Percentiles rank a stretch among this genome's conserved stretches.
phyloP scores from a whole-genome alignment of 495 filamentous ascomycete genomes.

The Cercophora scortea region DNA sequence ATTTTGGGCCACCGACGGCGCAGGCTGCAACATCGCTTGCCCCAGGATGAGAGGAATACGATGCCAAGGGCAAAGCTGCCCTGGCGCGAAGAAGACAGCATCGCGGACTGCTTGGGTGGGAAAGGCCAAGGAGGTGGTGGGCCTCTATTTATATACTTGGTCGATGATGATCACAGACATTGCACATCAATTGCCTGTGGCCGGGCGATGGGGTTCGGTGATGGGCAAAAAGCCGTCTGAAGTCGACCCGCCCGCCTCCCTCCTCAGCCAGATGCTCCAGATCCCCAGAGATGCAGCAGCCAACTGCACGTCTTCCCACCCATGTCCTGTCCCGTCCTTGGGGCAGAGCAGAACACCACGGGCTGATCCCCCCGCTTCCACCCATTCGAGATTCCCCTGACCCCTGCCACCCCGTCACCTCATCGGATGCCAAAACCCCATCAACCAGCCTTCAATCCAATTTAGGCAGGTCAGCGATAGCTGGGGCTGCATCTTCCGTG shows the following conservation, averaged over 20 bases:
- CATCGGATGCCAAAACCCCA: constrained; percentile 16
- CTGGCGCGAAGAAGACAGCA: not conserved
- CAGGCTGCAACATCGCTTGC: constrained; percentile 4
- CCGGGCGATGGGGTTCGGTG: too few relatives aligned
- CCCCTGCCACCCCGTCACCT: constrained; percentile 15
- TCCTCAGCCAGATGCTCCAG: not conserved
- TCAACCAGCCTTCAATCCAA: constrained; percentile 24
- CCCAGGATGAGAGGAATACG: not conserved
- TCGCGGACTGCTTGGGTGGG: not conserved
- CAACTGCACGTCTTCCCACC: not conserved
- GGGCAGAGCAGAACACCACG: too few relatives aligned
- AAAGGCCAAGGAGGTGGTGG: not conserved
- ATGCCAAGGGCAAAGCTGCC: not conserved
- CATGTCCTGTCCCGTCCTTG: too few relatives aligned
- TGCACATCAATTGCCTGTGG: too few relatives aligned
- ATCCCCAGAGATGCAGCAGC: not conserved
- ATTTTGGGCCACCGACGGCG: not conserved
- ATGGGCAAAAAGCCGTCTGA: not conserved
- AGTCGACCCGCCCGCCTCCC: not conserved
- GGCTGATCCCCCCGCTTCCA: constrained; percentile 2
- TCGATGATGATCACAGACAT: too few relatives aligned
- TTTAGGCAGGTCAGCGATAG: constrained; percentile 29
- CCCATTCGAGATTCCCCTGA: constrained; percentile 16
- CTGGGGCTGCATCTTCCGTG: constrained; percentile 22
- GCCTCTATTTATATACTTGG: too few relatives aligned